Conservation (phyloP, 208 protist species). For the Endotrypanum monterogeii region DNA sequence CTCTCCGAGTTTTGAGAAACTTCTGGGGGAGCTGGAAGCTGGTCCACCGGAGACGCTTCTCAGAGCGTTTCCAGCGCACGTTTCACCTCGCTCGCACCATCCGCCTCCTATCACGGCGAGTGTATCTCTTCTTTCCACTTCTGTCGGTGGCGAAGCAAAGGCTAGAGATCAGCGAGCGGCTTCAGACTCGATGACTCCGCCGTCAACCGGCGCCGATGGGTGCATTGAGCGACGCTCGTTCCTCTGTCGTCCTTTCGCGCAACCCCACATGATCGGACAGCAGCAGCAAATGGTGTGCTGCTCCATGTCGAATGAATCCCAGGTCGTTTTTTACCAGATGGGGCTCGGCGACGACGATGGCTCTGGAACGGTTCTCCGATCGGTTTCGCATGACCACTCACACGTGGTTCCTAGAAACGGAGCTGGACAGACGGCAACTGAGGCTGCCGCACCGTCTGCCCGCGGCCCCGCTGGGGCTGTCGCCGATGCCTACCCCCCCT, state of each 20-base stretch:
- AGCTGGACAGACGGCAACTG: background rate
- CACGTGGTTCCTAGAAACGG: slow-evolving; percentile 94
- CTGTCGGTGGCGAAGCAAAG: background rate
- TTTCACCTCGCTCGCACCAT: background rate
- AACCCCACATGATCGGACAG: background rate
- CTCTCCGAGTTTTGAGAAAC: slow-evolving; percentile 22
- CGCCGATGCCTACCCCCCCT: slow-evolving; percentile 4
- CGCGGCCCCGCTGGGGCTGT: background rate
- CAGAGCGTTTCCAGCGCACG: background rate
- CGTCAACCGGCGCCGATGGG: slow-evolving; percentile 95
- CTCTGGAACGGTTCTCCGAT: background rate
- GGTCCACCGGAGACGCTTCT: slow-evolving; percentile 4
- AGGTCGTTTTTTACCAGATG: slow-evolving; percentile 34
- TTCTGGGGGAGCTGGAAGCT: slow-evolving; percentile 29
- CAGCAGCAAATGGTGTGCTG: slow-evolving; percentile 8
- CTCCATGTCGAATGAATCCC: slow-evolving; percentile 24
- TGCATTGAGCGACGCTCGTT: slow-evolving; percentile 99
- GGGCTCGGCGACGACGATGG: slow-evolving; percentile 1
- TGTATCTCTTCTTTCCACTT: background rate
- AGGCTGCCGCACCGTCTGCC: background rate
- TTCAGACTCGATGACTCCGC: background rate
- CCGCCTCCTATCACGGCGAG: background rate
- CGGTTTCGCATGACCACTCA: background rate
- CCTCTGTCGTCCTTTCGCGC: slow-evolving; percentile 96
- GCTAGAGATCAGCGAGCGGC: background rate